A percentile compares a stretch with the other conserved stretches of the same genome.
Evolutionary conservation across 192 early-diverging fungal species (phyloP).

Genomic region (Coemansia sp.): DNA sequence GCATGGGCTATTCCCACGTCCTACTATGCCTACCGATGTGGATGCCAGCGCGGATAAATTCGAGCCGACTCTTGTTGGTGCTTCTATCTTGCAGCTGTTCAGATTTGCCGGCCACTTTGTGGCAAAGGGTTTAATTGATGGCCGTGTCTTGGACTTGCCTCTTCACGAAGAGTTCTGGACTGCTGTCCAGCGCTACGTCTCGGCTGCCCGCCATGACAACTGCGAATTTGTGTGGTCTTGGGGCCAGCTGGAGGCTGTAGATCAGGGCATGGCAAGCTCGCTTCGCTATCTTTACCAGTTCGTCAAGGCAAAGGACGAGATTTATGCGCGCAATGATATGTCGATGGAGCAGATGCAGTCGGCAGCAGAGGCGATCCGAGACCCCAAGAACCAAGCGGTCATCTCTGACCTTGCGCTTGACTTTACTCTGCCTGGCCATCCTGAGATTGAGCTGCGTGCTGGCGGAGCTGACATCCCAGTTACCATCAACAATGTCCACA

Average conservation of each 20-base stretch:
- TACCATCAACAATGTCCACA: conserved; percentile 78
- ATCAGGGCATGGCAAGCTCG: conserved; percentile 68
- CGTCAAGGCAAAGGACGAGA: conserved; percentile 59
- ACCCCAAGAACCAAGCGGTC: conserved; percentile 48
- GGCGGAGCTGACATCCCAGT: conserved; percentile 68
- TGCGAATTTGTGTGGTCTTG: conserved; percentile 23
- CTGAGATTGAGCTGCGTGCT: conserved; percentile 64
- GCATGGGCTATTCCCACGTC: conserved; percentile 61
- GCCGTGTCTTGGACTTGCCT: conserved; percentile 81
- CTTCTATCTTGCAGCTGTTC: conserved; percentile 58
- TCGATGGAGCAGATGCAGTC: conserved; percentile 52
- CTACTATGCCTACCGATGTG: conserved; percentile 10
- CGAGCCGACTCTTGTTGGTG: not conserved
- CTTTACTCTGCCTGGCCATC: conserved; percentile 86
- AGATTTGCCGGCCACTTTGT: conserved; percentile 80
- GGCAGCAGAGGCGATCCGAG: conserved; percentile 53
- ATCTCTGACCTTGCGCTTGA: conserved; percentile 76
- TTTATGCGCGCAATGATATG: conserved; percentile 60
- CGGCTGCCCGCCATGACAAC: not conserved
- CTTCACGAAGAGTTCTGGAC: conserved; percentile 76
- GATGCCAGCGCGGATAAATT: not conserved
- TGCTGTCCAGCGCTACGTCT: conserved; percentile 59
- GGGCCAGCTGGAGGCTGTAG: conserved; percentile 59
- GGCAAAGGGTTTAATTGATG: conserved; percentile 86
- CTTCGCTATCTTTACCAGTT: conserved; percentile 67